Evolutionary conservation across 768 basidiomycete genomes (phyloP), one percentile per base, ranked within the genome.

Genomic region (Hirschioporus abietinus): DNA sequence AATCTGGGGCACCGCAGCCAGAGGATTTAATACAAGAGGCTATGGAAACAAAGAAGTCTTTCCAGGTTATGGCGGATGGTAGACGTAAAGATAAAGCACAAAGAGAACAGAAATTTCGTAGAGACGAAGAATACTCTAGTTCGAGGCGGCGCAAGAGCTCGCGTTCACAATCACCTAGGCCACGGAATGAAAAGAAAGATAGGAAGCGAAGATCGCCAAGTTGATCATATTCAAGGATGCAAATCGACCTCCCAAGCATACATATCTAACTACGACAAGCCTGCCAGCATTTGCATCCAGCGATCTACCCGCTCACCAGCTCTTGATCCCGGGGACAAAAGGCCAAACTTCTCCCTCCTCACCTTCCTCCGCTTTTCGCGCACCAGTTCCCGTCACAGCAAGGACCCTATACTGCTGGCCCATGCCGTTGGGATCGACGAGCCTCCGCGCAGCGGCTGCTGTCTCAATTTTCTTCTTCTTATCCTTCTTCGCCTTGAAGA

Each of bases 401-500:
- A 98, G 77, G 20, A 98, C 83, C 75, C 88, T 83, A 73, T 98
- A 99, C 78, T 96, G 86, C 52, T 75, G 80, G 0, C 97, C 96
- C 96, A 99, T 99, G 23, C 93, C 88, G 12, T 79, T 78, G 1
- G 81, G 81, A 74, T 97, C 92, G 20, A 94, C 84, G n/a, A 98
- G 78, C 68, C 95, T 77, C 66, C 82, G 76, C 25, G 88, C 91
- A 0, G 87, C 89, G 26, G 81, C 78, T 25, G 78, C 78, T 60
- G 96, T 88, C 3, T 82, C 82, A 1, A 74, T 71, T 17, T 72
- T 68, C 68, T 78, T 78, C 23, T 87, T 79, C 60, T 87, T 87
- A 1, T 83, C 78, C 2, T 79, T 78, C 9, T 74, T 58, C 0
- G 88, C 87, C 0, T 79, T 75, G 12, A 81, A 76, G n/a, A 85